Conservation (phyloP, 768 basidiomycete species). For the Russula virescens region DNA sequence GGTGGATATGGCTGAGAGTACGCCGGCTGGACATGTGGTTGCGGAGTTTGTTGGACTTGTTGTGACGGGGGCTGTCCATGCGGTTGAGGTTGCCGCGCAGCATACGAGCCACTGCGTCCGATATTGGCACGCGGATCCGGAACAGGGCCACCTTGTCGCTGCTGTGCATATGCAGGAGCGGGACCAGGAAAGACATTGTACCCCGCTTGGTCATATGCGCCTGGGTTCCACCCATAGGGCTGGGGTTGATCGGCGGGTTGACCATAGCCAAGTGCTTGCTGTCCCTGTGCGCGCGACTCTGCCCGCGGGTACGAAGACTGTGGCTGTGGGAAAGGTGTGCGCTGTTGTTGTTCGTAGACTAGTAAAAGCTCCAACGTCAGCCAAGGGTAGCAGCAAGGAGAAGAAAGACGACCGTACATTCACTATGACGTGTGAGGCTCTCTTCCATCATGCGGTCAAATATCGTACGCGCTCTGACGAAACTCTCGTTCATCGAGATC, state of each 20-base stretch:
- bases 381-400: slow-evolving; percentile 11
- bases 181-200: slow-evolving; percentile 38
- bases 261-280: slow-evolving; percentile 27
- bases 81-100: slow-evolving; percentile 23
- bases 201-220: slow-evolving; percentile 40
- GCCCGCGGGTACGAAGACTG: slow-evolving; percentile 29
- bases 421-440: slow-evolving; percentile 68
- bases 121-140: background rate
- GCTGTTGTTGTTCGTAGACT: slow-evolving; percentile 51
- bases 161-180: slow-evolving; percentile 28
- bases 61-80: slow-evolving; percentile 32
- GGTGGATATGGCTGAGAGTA: slow-evolving; percentile 25
- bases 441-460: slow-evolving; percentile 96
- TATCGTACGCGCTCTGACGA: slow-evolving; percentile 80
- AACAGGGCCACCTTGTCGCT: slow-evolving; percentile 28
- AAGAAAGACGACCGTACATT: slow-evolving; percentile 38
- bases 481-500: slow-evolving; percentile 91
- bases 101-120: slow-evolving; percentile 7
- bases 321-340: slow-evolving; percentile 27
- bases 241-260: slow-evolving; percentile 33
- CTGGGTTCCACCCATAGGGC: slow-evolving; percentile 48
- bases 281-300: slow-evolving; percentile 30
- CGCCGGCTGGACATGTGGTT: slow-evolving; percentile 28
- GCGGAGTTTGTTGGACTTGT: slow-evolving; percentile 25
- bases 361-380: slow-evolving; percentile 2